Evolutionary conservation across 2,329 filamentous ascomycete genomes (phyloP).

Genomic region (Trichoderma aggressivum): DNA sequence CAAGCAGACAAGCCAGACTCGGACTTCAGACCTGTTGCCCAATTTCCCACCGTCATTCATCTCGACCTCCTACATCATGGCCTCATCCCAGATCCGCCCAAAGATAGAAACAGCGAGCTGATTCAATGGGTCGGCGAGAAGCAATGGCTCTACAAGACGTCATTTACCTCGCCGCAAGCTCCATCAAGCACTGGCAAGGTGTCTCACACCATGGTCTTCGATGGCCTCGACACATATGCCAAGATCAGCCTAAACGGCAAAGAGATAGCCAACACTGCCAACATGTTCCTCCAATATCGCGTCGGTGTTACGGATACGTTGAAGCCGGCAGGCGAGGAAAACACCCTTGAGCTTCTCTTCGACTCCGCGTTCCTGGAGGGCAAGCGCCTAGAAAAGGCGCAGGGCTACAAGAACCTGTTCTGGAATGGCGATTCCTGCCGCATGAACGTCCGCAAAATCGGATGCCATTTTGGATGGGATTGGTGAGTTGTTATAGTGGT

Average conservation of each 20-base stretch:
- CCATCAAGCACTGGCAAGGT: neutral
- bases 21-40: neutral
- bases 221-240: conserved; percentile 13
- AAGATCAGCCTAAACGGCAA: conserved; percentile 5
- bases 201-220: neutral
- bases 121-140: conserved; percentile 13
- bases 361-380: conserved; percentile 11
- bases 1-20: conserved; percentile 9
- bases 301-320: neutral
- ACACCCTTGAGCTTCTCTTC: conserved; percentile 10
- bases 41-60: conserved; percentile 8
- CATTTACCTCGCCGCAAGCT: neutral
- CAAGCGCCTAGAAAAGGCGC: conserved; percentile 6
- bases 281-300: conserved; percentile 13
- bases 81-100: conserved; percentile 2
- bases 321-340: neutral
- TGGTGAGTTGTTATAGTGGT: neutral
- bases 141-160: conserved; percentile 1
- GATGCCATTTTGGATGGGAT: neutral
- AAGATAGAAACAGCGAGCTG: conserved; percentile 1
- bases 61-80: neutral
- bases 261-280: neutral
- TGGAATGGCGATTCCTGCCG: conserved; percentile 4
- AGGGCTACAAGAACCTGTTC: conserved; percentile 5
- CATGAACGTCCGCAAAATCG: conserved; percentile 3